These are phyloP conservation scores for Populus nigra DNA, from an alignment of 345 rosid genomes.

Conservation along the genomic window DNA sequence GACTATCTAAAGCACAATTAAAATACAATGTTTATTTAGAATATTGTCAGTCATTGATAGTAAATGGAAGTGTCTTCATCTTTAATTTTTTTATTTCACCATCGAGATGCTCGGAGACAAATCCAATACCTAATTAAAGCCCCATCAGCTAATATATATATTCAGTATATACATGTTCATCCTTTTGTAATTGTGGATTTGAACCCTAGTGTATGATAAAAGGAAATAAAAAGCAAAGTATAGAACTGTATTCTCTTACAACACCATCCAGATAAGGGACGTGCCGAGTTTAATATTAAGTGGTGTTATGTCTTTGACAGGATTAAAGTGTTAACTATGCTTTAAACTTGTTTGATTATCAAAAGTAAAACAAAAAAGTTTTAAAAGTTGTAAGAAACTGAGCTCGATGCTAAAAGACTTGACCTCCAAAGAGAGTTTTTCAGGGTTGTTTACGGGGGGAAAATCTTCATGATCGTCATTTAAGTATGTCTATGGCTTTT, in stretches of 20 bases:
- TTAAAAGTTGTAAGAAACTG: not conserved
- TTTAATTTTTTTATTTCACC: not conserved
- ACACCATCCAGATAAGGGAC: no score
- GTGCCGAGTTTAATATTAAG: no score
- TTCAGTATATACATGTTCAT: no score
- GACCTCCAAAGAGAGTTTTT: not conserved
- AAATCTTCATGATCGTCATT: not conserved
- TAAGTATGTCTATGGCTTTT: not conserved
- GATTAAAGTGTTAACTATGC: no score
- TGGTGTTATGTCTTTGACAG: no score
- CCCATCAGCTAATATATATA: not conserved
- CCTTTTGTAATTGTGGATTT: not conserved
- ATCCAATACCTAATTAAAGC: not conserved
- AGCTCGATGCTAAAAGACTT: not conserved
- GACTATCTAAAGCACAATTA: not conserved
- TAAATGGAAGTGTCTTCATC: not conserved
- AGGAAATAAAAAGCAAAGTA: not conserved
- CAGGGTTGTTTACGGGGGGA: no score
- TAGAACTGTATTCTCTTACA: no score
- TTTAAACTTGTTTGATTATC: no score
- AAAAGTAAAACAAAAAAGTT: no score
- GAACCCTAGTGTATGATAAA: not conserved
- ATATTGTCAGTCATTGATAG: not conserved
- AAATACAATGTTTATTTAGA: not conserved
- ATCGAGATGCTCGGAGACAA: not conserved